Base-by-base conservation (phyloP, 2,329 filamentous ascomycete species). In the Dactylella cylindrospora region DNA sequence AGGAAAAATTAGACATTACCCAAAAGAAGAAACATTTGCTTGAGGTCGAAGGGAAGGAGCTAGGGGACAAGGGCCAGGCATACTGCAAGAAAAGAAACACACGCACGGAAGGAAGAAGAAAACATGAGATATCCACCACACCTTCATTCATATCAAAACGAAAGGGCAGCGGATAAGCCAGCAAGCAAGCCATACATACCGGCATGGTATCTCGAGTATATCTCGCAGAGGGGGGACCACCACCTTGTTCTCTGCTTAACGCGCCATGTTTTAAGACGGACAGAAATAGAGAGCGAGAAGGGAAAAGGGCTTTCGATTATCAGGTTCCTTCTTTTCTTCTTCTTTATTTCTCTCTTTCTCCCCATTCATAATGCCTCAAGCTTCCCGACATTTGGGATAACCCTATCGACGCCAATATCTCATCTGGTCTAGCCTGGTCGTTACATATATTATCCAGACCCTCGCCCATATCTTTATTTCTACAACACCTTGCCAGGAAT, bases 251-350 rank as follows among this genome's bases (percentile, higher is more conserved):
- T 38, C 46, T 40, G 25, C 35, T 29, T 39, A 38, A 41, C 38
- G 26, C 49, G 52, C 54, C 40, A 39, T 41, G 46, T 38, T 62
- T 61, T 61, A 62, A 62, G 44, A 38, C 57, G 31, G n/a, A n/a
- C n/a, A n/a, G n/a, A n/a, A n/a, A n/a, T n/a, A n/a, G n/a, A 49
- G 52, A 32, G 52, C 44, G 52, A 57, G 51, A 53, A 49, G 49
- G 57, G n/a, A n/a, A n/a, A n/a, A n/a, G n/a, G n/a, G n/a, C n/a
- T n/a, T 52, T 62, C 49, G 57, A 62, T 53, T 62, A 62, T 62
- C 57, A 62, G 57, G 43, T n/a, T n/a, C n/a, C n/a, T n/a, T n/a
- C n/a, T n/a, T n/a, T n/a, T n/a, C n/a, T n/a, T n/a, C n/a, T n/a
- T n/a, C n/a, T n/a, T n/a, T n/a, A n/a, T n/a, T n/a, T n/a, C n/a